These are phyloP conservation scores for Leccinum disarticulatum DNA, from an alignment of 768 basidiomycete species.

Conservation along the genomic window DNA sequence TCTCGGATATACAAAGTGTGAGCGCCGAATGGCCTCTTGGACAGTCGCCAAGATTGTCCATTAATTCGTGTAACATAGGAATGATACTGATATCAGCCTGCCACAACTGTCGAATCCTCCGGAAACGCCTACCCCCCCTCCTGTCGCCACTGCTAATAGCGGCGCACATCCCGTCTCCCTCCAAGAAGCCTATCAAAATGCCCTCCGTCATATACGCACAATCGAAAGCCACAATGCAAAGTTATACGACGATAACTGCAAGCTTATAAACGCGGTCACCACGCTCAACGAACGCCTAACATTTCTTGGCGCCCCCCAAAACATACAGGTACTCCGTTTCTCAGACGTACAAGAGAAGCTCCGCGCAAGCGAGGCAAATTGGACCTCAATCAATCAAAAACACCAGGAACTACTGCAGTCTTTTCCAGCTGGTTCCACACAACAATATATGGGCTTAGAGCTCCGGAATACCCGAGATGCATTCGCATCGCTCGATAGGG, in stretches of 20 bases:
- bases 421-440: slow-evolving; percentile 11
- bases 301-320: slow-evolving; percentile 17
- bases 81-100: background rate
- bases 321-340: slow-evolving; percentile 18
- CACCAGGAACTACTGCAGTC: slow-evolving; percentile 26
- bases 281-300: slow-evolving; percentile 33
- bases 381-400: slow-evolving; percentile 17
- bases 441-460: slow-evolving; percentile 20
- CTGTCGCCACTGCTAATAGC: background rate
- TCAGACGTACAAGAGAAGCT: slow-evolving; percentile 29
- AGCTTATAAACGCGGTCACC: slow-evolving; percentile 29
- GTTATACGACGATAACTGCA: slow-evolving; percentile 40
- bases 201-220: slow-evolving; percentile 34
- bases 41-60: slow-evolving; percentile 1
- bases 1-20: slow-evolving; percentile 7
- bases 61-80: slow-evolving; percentile 6
- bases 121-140: slow-evolving; percentile 6
- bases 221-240: slow-evolving; percentile 32
- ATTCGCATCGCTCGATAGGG: slow-evolving; percentile 22
- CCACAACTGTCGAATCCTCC: slow-evolving; percentile 2
- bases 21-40: slow-evolving; percentile 3
- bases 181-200: slow-evolving; percentile 17
- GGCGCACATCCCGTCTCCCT: slow-evolving; percentile 49
- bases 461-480: slow-evolving; percentile 19
- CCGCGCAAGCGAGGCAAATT: slow-evolving; percentile 21